Evolutionary conservation across 2,329 filamentous ascomycete genomes (phyloP).

Genomic region (Clarireedia sp.): DNA sequence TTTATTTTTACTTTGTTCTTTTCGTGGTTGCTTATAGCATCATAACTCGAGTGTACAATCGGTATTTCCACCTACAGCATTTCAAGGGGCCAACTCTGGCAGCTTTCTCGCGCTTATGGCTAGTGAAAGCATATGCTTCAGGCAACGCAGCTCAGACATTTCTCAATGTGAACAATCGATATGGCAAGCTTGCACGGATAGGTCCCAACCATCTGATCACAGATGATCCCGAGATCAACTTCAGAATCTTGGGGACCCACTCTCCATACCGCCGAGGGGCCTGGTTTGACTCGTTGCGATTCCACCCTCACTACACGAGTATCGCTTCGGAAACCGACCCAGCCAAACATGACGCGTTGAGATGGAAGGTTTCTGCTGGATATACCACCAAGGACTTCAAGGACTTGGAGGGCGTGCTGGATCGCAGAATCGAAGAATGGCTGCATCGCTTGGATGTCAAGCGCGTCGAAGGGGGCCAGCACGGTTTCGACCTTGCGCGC

Average conservation of each 20-base stretch:
- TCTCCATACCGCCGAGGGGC: neutral
- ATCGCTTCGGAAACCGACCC: neutral
- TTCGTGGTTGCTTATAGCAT: too few relatives aligned
- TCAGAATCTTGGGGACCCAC: neutral
- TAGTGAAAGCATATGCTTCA: neutral
- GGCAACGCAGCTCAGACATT: neutral
- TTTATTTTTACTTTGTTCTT: too few relatives aligned
- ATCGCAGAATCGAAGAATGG: neutral
- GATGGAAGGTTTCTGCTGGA: neutral
- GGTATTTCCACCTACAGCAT: neutral
- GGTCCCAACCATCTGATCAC: conserved; percentile 18
- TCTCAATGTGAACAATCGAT: neutral
- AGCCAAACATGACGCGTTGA: conserved; percentile 3
- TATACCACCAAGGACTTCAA: neutral
- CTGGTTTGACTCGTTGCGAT: neutral
- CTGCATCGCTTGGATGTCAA: neutral
- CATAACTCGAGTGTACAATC: neutral
- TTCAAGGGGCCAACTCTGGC: neutral
- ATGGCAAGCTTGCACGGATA: conserved; percentile 11
- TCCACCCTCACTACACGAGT: neutral
- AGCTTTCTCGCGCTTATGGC: neutral
- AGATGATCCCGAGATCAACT: conserved; percentile 12
- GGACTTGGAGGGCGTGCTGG: neutral
- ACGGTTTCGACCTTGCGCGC: neutral
- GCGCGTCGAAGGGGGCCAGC: neutral